Evolutionary conservation across 805 yeast species (phyloP), one percentile per base, ranked within the genome.

Genomic region (Candida ascalaphidarum): DNA sequence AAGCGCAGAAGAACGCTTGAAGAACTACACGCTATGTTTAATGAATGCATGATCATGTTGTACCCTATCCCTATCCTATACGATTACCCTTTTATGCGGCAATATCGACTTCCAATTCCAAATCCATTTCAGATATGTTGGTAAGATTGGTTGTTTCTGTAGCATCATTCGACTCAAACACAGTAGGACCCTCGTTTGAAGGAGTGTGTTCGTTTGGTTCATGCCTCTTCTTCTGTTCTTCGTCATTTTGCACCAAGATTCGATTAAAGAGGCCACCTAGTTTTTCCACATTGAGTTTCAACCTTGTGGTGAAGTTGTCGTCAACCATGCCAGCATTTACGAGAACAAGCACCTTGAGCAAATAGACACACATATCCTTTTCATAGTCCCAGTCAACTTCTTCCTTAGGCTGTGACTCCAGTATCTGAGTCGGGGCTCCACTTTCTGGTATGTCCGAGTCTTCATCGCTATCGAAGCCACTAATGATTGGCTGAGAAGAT

Each of bases 281-380:
- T 17, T 33, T 43, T 2, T 40, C 43, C 10, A 42, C 21, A 39
- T 71, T 71, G 27, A 66, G 44, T 16, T 35, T 35, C 5, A 71
- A 29, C 39, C 77, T 50, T 5, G 41, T 33, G 5, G 35, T 30
- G 3, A 57, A 31, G 3, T 26, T 39, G 1, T 36, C 39, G 14
- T 48, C 44, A 3, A 63, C 41, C 32, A 65, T 44, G 0, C 54
- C 58, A 7, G 56, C 33, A 12, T 55, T 51, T 10, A 47, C 31
- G 22, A 71, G 47, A 5, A 52, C 45, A 11, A 55, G 39, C 22
- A 71, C 30, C 34, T 68, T 68, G 16, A 63, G 46, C 0, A 65
- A 47, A 29, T 43, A 61, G 11, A 64, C 58, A 35, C 70, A 61
- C 12, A 71, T 41, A 7, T 50, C 58, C 29, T 52, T 55, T 32